Percentiles rank a stretch among this genome's conserved stretches.
Evolutionary conservation across 176 grass and related monocot genomes (phyloP).

Genomic region (Eragrostis nindensis): DNA sequence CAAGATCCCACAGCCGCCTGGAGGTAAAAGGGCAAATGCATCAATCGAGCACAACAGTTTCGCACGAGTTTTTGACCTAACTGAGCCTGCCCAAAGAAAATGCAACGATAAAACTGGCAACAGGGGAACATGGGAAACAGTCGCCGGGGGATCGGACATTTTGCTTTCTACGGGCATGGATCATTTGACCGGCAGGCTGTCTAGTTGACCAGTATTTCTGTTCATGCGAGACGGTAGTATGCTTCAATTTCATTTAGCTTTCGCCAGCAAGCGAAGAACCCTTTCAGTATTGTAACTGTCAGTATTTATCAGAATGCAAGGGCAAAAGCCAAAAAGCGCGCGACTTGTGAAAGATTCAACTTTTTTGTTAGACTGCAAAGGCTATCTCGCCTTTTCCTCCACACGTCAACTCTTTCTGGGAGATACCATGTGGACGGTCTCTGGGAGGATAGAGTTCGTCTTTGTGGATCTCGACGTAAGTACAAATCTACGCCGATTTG

Average conservation of each 20-base stretch:
- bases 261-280: background rate
- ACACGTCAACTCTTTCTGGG: background rate
- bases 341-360: background rate
- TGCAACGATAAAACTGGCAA: background rate
- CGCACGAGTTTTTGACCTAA: background rate
- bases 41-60: background rate
- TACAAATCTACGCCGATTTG: too few species aligned
- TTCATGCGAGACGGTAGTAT: too few species aligned
- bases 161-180: background rate
- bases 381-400: constrained; percentile 1
- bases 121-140: too few species aligned
- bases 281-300: too few species aligned
- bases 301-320: too few species aligned
- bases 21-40: background rate
- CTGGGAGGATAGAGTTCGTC: background rate
- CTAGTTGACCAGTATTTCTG: constrained; percentile 11
- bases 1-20: background rate
- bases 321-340: background rate
- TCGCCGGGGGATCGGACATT: background rate
- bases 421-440: background rate
- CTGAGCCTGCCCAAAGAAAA: background rate
- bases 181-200: background rate
- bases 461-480: too few species aligned
- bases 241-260: background rate
- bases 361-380: background rate